phyloP scores from a whole-genome alignment of 2,329 filamentous ascomycete species.

The Cephalotrichum gorgonifer region DNA sequence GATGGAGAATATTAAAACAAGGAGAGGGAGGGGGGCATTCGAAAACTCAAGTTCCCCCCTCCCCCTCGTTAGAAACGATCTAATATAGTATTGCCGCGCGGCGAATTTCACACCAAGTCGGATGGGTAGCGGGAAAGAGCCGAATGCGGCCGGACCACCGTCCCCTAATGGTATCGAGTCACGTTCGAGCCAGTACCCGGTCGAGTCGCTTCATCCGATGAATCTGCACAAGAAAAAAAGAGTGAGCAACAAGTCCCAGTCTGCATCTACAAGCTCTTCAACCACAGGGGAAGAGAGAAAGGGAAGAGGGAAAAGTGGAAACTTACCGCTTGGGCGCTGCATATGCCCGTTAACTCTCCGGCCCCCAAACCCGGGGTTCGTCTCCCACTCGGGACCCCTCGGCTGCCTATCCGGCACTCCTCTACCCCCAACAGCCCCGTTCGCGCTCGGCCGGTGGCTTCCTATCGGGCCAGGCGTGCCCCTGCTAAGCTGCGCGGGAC shows the following conservation, averaged over 20 bases:
- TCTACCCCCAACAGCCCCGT: conserved; percentile 25
- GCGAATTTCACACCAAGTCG: background rate
- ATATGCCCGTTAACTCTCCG: conserved; percentile 51
- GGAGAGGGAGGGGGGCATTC: background rate
- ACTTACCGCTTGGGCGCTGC: conserved; percentile 50
- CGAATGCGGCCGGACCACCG: background rate
- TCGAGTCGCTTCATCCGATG: conserved; percentile 30
- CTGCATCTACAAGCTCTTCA: background rate
- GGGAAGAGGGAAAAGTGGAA: too few relatives aligned
- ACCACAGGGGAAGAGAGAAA: too few relatives aligned
- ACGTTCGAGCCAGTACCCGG: conserved; percentile 22
- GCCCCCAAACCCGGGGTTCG: conserved; percentile 37
- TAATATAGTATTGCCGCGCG: background rate
- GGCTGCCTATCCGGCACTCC: conserved; percentile 51
- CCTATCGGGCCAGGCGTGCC: conserved; percentile 52
- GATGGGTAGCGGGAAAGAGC: background rate
- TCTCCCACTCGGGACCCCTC: conserved; percentile 54
- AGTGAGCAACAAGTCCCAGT: conserved; percentile 10
- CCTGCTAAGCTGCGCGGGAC: conserved; percentile 24
- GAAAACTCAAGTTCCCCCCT: background rate
- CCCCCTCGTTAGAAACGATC: background rate
- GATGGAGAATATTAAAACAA: background rate
- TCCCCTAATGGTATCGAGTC: conserved; percentile 9
- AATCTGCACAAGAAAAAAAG: conserved; percentile 19
- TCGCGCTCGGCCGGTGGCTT: conserved; percentile 49